Percentiles rank a stretch among this genome's conserved stretches.
phyloP scores from a whole-genome alignment of 371 early-diverging fungal genomes.

The Globomyces sp. region DNA sequence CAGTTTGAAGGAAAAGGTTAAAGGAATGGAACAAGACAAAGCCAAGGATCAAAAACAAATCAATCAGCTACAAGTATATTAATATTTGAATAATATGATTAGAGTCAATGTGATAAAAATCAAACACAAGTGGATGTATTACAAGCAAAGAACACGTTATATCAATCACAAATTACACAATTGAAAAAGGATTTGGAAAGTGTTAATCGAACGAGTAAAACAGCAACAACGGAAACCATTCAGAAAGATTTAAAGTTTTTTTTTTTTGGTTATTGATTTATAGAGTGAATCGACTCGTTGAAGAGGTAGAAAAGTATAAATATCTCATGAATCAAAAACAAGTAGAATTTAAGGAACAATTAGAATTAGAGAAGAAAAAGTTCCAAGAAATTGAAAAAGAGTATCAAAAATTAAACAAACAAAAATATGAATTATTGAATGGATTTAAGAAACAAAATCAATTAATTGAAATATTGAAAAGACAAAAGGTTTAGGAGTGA shows the following conservation, averaged over 20 bases:
- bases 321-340: conserved; percentile 18
- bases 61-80: conserved; percentile 17
- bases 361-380: conserved; percentile 32
- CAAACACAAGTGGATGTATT: conserved; percentile 22
- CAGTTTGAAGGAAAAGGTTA: conserved; percentile 40
- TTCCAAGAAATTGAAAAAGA: conserved; percentile 40
- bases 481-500: conserved; percentile 41
- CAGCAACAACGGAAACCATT: conserved; percentile 25
- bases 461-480: conserved; percentile 46
- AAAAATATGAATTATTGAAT: conserved; percentile 43
- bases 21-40: conserved; percentile 35
- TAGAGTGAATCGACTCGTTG: conserved; percentile 41
- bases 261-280: too few species aligned
- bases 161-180: conserved; percentile 25
- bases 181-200: conserved; percentile 32
- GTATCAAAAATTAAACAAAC: conserved; percentile 41
- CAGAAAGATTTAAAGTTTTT: conserved; percentile 34
- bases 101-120: conserved; percentile 21
- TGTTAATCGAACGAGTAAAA: conserved; percentile 8
- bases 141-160: conserved; percentile 20
- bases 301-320: conserved; percentile 42
- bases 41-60: conserved; percentile 30
- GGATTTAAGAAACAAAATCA: conserved; percentile 51
- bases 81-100: too few species aligned
- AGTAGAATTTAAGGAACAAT: conserved; percentile 39